A percentile compares a stretch with the other conserved stretches of the same genome.
These are phyloP conservation scores for Centella asiatica DNA, from an alignment of 129 eudicot genomes.

Conservation along the genomic window DNA sequence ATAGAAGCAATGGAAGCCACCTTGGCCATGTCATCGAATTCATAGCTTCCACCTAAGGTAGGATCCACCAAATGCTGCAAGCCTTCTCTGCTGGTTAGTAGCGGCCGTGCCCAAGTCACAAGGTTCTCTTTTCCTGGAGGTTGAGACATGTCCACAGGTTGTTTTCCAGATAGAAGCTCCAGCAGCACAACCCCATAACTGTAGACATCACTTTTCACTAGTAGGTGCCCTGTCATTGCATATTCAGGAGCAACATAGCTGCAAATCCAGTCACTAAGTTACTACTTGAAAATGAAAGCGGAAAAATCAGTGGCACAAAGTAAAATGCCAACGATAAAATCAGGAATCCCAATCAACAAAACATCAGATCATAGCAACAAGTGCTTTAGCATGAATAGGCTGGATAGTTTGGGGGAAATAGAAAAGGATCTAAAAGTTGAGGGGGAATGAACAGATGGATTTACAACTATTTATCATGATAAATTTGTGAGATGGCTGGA, in stretches of 20 bases:
- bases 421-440: neutral
- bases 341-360: neutral
- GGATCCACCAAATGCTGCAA: constrained; percentile 7
- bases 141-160: constrained; percentile 14
- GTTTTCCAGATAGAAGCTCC: constrained; percentile 7
- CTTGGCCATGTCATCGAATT: constrained; percentile 9
- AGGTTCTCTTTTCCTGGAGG: constrained; percentile 4
- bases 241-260: constrained; percentile 13
- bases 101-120: constrained; percentile 8
- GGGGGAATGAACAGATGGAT: neutral
- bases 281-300: neutral
- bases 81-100: constrained; percentile 9
- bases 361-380: neutral
- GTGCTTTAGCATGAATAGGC: neutral
- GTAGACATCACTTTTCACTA: constrained; percentile 8
- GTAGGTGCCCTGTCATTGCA: constrained; percentile 13
- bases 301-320: neutral
- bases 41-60: constrained; percentile 5
- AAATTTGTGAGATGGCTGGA: neutral
- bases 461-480: neutral
- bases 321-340: neutral
- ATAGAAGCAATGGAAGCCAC: constrained; percentile 9
- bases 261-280: constrained; percentile 8
- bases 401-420: neutral
- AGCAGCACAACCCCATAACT: constrained; percentile 12